Base-by-base conservation (phyloP, 139 green algal genomes). In the Ettlia oleoabundans region DNA sequence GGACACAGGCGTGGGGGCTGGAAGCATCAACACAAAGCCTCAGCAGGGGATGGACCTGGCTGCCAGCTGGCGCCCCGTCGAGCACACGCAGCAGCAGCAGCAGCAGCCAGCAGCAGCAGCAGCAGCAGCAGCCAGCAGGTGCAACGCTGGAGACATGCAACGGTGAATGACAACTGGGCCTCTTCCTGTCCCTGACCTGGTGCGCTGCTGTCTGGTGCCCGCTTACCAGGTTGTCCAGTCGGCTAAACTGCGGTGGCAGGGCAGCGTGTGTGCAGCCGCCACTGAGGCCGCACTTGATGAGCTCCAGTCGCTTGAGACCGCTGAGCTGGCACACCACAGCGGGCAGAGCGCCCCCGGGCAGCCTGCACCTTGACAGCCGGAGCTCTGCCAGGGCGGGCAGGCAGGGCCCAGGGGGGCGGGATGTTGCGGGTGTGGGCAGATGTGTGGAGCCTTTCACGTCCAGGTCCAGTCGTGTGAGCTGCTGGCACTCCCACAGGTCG, bases 401-500 rank as follows among this genome's bases (percentile, higher is more conserved):
- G 22, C 24, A 32, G 35, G 51, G n/a, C n/a, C n/a, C n/a, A n/a
- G 24, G 55, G 70, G 8, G 68, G 26, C 68, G 10, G 2, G 40
- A 38, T 28, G 15, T 15, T 15, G 19, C 1, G 28, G 28, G n/a
- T 10, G 67, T 38, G 32, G 71, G 71, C 71, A 78, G 71, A 5
- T 30, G 6, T 1, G 71, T 47, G 1, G 71, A 66, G 47, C 26
- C 18, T 2, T 35, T 35, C 4, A 78, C 32, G 47, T 78, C 71
- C 6, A 78, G 71, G 1, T 65, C 61, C 10, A 82, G 62, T 28
- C 58, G 38, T 28, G 76, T 74, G 28, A 82, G 76, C n/a, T 73
- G 62, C n/a, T 24, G 32, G 76, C 76, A 82, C n/a, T 4, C 8
- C 76, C 76, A 82, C 3, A 82, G 76, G 61, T 82, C 76, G 1